These are phyloP conservation scores for Mycena galopus DNA, from an alignment of 768 basidiomycete genomes.

Conservation along the genomic window DNA sequence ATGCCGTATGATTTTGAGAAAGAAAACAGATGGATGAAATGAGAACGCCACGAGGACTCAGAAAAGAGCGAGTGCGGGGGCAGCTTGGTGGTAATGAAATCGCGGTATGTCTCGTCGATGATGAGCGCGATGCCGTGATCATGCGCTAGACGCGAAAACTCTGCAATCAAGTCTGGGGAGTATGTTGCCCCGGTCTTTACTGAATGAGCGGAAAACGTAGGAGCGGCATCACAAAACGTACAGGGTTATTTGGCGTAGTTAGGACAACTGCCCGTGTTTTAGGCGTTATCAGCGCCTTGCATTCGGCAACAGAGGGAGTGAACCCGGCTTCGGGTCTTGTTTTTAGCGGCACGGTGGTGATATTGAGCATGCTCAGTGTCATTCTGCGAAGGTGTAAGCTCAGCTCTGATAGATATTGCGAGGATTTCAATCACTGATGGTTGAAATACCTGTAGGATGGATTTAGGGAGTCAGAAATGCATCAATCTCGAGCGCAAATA, in stretches of 20 bases:
- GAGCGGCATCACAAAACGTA: constrained; percentile 41
- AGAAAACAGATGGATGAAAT: constrained; percentile 79
- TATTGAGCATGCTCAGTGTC: constrained; percentile 73
- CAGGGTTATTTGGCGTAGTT: constrained; percentile 84
- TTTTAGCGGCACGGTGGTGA: constrained; percentile 68
- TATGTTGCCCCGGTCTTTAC: constrained; percentile 76
- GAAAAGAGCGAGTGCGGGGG: constrained; percentile 73
- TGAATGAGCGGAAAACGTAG: neutral
- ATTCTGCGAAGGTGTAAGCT: constrained; percentile 58
- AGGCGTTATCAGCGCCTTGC: constrained; percentile 64
- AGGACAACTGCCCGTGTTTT: constrained; percentile 79
- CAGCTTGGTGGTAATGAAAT: constrained; percentile 66
- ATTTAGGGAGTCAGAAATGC: neutral
- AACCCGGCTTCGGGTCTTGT: constrained; percentile 68
- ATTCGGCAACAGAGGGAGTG: constrained; percentile 66
- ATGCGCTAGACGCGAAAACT: constrained; percentile 72
- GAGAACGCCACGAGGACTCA: constrained; percentile 64
- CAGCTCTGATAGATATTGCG: neutral
- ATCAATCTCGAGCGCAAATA: constrained; percentile 42
- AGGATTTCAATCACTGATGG: constrained; percentile 62
- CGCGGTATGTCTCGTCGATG: constrained; percentile 92
- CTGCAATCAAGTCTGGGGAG: constrained; percentile 63
- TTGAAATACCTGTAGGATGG: constrained; percentile 70
- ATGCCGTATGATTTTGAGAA: constrained; percentile 86
- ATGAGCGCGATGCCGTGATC: constrained; percentile 72